Evolutionary conservation across 257 asterid species (phyloP), one percentile per base, ranked within the genome.

Genomic region (Gardenia jasminoides): DNA sequence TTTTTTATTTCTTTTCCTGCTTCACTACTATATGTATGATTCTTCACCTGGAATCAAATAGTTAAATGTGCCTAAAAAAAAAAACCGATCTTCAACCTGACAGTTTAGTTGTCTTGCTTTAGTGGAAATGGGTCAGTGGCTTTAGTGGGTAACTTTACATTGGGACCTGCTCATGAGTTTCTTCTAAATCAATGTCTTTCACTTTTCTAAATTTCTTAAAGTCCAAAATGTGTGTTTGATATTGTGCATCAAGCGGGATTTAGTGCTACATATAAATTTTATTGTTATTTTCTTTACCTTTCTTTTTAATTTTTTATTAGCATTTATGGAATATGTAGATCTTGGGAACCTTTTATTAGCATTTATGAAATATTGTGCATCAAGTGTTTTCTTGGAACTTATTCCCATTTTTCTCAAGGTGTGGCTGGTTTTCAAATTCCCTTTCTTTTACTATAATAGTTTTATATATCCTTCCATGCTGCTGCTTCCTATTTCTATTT

Each of bases 321-420:
- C 80, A 46, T 72, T 77, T 47, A 26, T 69, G 30, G 70, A 67
- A 59, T 80, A 67, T 84, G 76, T 84, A 77, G 99, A 95, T 96
- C 70, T 83, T 93, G 89, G 99, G 93, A 82, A 93, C 96, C 88
- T 96, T 92, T n/a, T n/a, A n/a, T n/a, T n/a, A n/a, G n/a, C n/a
- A n/a, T n/a, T n/a, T n/a, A n/a, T 69, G 99, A 96, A 96, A 92
- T 88, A 85, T 87, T 91, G 91, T 84, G n/a, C n/a, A n/a, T n/a
- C n/a, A n/a, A 85, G 83, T 66, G 91, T 92, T 80, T 96, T 92
- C 88, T 80, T 90, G 97, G 98, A 92, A 86, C 82, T 93, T 79
- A 89, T 96, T 82, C 99, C 99, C 36, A 92, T 96, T 79, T 96
- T n/a, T n/a, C n/a, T n/a, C n/a, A n/a, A n/a, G n/a, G n/a, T n/a